Conservation (phyloP, 2,329 filamentous ascomycete genomes). For the Fusarium austroafricanum region DNA sequence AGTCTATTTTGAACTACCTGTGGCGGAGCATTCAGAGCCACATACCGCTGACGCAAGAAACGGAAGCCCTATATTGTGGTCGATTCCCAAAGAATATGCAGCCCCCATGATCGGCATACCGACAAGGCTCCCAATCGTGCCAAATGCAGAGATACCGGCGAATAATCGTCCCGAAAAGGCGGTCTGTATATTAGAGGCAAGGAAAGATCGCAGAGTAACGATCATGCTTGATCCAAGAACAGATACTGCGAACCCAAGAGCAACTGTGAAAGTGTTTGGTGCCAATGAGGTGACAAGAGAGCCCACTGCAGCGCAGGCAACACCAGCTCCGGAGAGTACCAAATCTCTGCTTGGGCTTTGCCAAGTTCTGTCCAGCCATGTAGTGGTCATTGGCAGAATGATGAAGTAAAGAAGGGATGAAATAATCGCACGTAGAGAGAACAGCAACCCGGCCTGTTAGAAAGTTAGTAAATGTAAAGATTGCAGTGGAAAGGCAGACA, state of each 20-base stretch:
- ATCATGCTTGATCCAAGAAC: not conserved
- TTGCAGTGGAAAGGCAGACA: not conserved
- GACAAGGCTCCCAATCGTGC: constrained; percentile 1
- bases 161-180: constrained; percentile 6
- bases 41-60: not conserved
- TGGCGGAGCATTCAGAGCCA: rapidly evolving
- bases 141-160: not conserved
- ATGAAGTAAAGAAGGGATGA: not conserved
- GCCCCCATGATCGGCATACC: not conserved
- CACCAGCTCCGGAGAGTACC: not conserved
- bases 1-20: not conserved
- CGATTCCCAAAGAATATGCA: not conserved
- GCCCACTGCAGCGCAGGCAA: not conserved
- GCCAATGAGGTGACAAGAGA: not conserved
- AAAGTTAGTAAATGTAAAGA: not conserved
- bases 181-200: not conserved
- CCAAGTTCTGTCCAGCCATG: not conserved
- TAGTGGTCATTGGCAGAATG: not conserved
- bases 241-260: not conserved
- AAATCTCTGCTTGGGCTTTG: not conserved
- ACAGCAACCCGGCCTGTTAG: not conserved
- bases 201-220: not conserved
- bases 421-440: constrained; percentile 4
- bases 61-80: not conserved
- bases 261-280: not conserved